These are phyloP conservation scores for Rostrohypoxylon terebratum DNA, from an alignment of 495 filamentous ascomycete genomes.

Conservation along the genomic window DNA sequence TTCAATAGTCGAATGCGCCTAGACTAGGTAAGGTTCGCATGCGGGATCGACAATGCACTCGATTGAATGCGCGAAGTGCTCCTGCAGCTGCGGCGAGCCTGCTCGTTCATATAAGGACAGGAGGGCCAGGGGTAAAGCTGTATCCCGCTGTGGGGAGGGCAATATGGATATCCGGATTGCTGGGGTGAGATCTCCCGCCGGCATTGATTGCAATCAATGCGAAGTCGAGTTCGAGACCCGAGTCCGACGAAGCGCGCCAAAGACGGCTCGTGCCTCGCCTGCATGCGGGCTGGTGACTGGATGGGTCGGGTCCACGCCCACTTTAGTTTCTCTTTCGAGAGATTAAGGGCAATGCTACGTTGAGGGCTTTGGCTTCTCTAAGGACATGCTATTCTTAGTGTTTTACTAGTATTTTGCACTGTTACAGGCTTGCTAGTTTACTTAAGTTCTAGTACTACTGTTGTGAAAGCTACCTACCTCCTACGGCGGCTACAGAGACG, in stretches of 20 bases:
- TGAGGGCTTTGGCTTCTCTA: conserved; percentile 16
- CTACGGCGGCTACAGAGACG: conserved; percentile 21
- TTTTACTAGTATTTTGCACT: not conserved
- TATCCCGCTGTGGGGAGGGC: conserved; percentile 38
- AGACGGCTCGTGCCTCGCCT: conserved; percentile 8
- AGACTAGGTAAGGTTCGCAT: conserved; percentile 17
- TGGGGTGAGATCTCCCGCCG: conserved; percentile 37
- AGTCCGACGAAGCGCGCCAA: conserved; percentile 38
- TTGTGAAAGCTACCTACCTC: not conserved
- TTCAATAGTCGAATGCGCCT: conserved; percentile 15
- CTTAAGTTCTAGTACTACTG: not conserved
- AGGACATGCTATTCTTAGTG: not conserved
- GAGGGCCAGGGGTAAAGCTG: conserved; percentile 17
- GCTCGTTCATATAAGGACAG: conserved; percentile 35
- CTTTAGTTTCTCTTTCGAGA: conserved; percentile 16
- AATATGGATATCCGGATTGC: conserved; percentile 47
- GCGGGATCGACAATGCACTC: conserved; percentile 34
- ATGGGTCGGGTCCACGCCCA: not conserved
- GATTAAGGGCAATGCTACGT: conserved; percentile 15
- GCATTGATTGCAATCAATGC: conserved; percentile 26
- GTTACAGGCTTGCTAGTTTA: not conserved
- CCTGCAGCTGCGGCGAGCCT: conserved; percentile 22
- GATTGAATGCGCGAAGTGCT: conserved; percentile 8
- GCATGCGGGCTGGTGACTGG: not conserved
- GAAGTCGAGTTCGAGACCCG: conserved; percentile 34